Evolutionary conservation across 345 rosid genomes (phyloP).

Genomic region (Iberis pinnata): DNA sequence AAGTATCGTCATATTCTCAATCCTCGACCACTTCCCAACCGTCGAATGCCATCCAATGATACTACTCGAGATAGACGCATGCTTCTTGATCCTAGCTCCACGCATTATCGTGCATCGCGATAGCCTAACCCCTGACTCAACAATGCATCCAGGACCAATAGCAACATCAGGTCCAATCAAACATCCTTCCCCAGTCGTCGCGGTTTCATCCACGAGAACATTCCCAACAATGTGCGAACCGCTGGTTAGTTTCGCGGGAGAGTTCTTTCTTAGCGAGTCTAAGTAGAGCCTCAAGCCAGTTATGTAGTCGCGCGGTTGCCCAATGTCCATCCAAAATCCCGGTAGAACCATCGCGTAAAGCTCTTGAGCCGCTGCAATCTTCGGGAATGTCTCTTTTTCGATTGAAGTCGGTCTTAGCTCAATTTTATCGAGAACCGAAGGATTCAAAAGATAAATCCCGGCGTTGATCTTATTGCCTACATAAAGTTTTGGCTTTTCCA

Average conservation of each 20-base stretch:
- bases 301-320: constrained; percentile 84
- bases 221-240: constrained; percentile 65
- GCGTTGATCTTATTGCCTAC: constrained; percentile 95
- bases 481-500: constrained; percentile 73
- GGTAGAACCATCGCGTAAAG: constrained; percentile 84
- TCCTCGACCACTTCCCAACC: constrained; percentile 71
- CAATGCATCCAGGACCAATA: constrained; percentile 74
- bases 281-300: constrained; percentile 75
- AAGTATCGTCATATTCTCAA: constrained; percentile 83
- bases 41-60: constrained; percentile 93
- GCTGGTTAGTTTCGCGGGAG: constrained; percentile 44
- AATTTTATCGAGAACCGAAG: constrained; percentile 70
- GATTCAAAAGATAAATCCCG: constrained; percentile 71
- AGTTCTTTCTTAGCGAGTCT: constrained; percentile 59
- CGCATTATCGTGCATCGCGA: constrained; percentile 88
- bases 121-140: constrained; percentile 75
- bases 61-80: constrained; percentile 69
- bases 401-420: constrained; percentile 83
- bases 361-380: constrained; percentile 50
- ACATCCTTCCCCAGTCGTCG: constrained; percentile 72
- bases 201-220: constrained; percentile 70
- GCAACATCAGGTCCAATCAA: constrained; percentile 86
- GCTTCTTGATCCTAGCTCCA: constrained; percentile 68
- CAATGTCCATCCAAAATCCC: constrained; percentile 99
- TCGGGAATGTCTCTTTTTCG: constrained; percentile 82